These are phyloP conservation scores for Chlamydomonas sp. DNA, from an alignment of 139 green algal species.

Conservation along the genomic window DNA sequence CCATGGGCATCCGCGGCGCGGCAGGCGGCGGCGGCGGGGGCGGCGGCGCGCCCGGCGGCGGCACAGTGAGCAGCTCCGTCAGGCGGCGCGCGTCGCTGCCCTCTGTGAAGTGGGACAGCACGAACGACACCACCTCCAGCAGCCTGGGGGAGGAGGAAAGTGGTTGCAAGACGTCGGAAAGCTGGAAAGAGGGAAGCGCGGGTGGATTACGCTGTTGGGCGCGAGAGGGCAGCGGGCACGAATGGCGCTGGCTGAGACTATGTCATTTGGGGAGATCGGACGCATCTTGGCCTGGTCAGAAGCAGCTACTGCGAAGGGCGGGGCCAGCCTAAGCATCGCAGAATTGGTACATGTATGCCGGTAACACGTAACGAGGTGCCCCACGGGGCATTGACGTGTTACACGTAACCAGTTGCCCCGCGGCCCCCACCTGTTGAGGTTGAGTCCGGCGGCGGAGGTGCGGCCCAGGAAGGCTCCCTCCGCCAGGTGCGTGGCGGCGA, in stretches of 20 bases:
- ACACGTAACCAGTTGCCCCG: too few species aligned
- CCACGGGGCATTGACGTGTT: too few species aligned
- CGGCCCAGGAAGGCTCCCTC: background rate
- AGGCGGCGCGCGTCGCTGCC: conserved; percentile 59
- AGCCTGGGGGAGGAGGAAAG: conserved; percentile 51
- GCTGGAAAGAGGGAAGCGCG: background rate
- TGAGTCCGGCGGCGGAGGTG: background rate
- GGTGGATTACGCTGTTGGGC: background rate
- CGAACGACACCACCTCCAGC: conserved; percentile 81
- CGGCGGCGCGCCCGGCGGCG: background rate
- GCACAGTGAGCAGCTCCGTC: conserved; percentile 38
- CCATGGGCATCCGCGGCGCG: background rate
- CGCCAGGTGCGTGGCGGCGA: conserved; percentile 61
- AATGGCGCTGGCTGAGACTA: background rate
- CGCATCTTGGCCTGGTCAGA: background rate
- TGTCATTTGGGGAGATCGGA: background rate
- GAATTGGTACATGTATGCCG: too few species aligned
- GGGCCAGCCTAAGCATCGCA: too few species aligned
- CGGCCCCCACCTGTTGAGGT: conserved; percentile 24
- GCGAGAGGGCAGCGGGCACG: too few species aligned
- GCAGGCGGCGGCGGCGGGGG: background rate
- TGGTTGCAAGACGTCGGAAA: too few species aligned
- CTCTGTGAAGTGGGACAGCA: conserved; percentile 75
- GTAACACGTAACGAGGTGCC: background rate
- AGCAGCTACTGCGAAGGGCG: too few species aligned